Evolutionary conservation across 2,329 filamentous ascomycete genomes (phyloP), one percentile per base, ranked within the genome.

Genomic region (Cytospora paraplurivora): DNA sequence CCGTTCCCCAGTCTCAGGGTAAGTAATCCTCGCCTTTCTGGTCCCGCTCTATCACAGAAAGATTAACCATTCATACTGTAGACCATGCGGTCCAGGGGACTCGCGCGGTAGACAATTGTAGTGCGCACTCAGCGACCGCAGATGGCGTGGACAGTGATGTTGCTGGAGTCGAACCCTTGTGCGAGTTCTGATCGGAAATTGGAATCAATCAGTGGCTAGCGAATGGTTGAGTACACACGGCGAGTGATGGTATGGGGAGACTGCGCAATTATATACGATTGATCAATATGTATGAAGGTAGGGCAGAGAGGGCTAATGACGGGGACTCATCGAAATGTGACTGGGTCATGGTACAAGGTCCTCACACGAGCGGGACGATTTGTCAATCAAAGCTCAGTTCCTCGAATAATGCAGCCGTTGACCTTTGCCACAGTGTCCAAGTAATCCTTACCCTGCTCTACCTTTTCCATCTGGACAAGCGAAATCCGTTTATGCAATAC

Each of bases 1-100:
- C 59, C 21, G 27, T 60, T 51, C 56, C 50, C 15, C 27, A 4
- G 21, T 21, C 27, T 21, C 59, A 19, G 41, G 19, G 51, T 37
- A 47, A 49, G 35, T 49, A 2, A n/a, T 38, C 2, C 19, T 33
- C n/a, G 6, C 13, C 15, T 41, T 41, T 41, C 3, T 17, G n/a
- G 38, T 41, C 38, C 38, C 5, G 38, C 13, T 4, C 12, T n/a
- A n/a, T 17, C 15, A n/a, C 15, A 41, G 38, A 7, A 11, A 41
- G n/a, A 41, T 1, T 41, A 41, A 41, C 38, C 15, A 4, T 4
- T 41, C 3, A 17, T n/a, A 41, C 38, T 4, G 15, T 17, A 41
- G 38, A 17, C 7, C 4, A 4, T 17, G 38, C 38, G n/a, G 15
- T 41, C 13, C 38, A 41, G 38, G n/a, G 38, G 38, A 5, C 12